phyloP scores from a whole-genome alignment of 2,329 filamentous ascomycete species.

The Tolypocladium pustulatum region DNA sequence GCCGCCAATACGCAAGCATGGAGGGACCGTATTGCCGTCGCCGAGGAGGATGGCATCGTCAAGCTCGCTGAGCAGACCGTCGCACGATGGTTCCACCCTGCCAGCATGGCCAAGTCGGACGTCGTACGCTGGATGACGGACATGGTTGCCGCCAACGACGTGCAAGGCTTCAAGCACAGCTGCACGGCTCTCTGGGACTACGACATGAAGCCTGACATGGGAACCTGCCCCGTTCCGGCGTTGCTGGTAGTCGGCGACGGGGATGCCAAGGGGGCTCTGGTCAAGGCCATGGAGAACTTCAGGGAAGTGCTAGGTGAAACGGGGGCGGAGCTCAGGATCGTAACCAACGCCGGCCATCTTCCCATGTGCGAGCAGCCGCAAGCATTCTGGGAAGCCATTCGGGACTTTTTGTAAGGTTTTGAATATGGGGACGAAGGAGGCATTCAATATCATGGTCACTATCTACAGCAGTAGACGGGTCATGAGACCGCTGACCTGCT shows the following conservation, averaged over 20 bases:
- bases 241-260: slow-evolving; percentile 62
- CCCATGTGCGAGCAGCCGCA: slow-evolving; percentile 72
- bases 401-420: slow-evolving; percentile 38
- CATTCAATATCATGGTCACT: background rate
- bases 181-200: slow-evolving; percentile 65
- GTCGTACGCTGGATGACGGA: slow-evolving; percentile 47
- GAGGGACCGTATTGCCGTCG: slow-evolving; percentile 63
- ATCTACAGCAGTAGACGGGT: background rate
- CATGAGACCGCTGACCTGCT: background rate
- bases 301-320: slow-evolving; percentile 42
- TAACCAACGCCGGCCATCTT: slow-evolving; percentile 66
- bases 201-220: slow-evolving; percentile 50
- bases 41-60: slow-evolving; percentile 52
- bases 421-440: background rate
- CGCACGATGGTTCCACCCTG: slow-evolving; percentile 66
- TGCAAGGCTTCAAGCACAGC: slow-evolving; percentile 57
- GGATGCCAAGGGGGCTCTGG: slow-evolving; percentile 61
- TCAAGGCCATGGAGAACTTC: slow-evolving; percentile 72
- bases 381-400: slow-evolving; percentile 55
- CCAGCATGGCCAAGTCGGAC: slow-evolving; percentile 32
- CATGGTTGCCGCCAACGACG: slow-evolving; percentile 59
- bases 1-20: slow-evolving; percentile 68
- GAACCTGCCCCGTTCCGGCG: slow-evolving; percentile 43
- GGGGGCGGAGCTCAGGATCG: slow-evolving; percentile 49
- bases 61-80: slow-evolving; percentile 62